Conservation (phyloP, 106 monocot genomes). For the Acorus calamus region DNA sequence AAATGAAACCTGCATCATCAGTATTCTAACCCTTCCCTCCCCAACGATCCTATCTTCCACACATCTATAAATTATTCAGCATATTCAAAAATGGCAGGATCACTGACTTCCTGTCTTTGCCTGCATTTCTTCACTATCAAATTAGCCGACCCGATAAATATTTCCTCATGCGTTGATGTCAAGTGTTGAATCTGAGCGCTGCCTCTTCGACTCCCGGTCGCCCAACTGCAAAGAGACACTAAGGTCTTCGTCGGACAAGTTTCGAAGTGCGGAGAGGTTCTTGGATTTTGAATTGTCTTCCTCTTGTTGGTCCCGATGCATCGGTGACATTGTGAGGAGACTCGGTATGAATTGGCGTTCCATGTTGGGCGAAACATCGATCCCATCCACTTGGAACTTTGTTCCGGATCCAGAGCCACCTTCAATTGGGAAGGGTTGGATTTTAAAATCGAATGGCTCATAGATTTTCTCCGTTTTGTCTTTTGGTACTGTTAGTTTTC, state of each 20-base stretch:
- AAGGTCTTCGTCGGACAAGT: constrained; percentile 10
- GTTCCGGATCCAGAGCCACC: not conserved
- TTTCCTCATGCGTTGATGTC: no score
- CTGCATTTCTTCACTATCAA: no score
- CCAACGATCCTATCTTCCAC: no score
- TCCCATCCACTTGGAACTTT: not conserved
- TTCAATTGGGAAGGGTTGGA: not conserved
- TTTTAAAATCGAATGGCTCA: not conserved
- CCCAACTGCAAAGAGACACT: constrained; percentile 19
- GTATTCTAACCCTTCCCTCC: no score
- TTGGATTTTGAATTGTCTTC: constrained; percentile 4
- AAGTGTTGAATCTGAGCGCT: not conserved
- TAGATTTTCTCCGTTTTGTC: not conserved
- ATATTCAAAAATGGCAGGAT: no score
- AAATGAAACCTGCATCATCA: no score
- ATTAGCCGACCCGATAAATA: no score
- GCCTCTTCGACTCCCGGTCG: constrained; percentile 8
- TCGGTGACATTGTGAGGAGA: not conserved
- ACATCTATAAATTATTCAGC: no score
- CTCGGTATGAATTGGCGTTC: not conserved
- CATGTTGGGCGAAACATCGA: no score
- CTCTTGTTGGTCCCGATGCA: constrained; percentile 2
- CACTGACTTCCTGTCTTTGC: no score
- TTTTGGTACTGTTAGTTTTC: not conserved
- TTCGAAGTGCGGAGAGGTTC: constrained; percentile 6